Conservation (phyloP, 768 basidiomycete genomes). For the Macrolepiota albuminosa region DNA sequence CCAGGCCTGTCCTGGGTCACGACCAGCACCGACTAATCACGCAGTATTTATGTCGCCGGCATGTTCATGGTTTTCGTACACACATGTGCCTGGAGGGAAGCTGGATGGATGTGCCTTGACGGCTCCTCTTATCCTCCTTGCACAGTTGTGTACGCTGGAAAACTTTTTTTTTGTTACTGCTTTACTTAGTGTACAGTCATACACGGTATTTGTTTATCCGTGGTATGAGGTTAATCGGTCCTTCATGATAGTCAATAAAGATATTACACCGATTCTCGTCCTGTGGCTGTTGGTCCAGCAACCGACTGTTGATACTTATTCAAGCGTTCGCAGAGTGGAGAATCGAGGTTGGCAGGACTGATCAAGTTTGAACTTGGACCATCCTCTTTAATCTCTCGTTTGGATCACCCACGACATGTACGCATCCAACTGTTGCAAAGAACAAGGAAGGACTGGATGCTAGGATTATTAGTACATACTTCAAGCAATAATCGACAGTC, state of each 20-base stretch:
- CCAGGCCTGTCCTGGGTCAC: conserved; percentile 4
- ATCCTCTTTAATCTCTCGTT: too few species aligned
- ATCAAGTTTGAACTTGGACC: too few species aligned
- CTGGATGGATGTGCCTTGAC: conserved; percentile 10
- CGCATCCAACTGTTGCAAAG: not conserved
- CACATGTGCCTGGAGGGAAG: conserved; percentile 1
- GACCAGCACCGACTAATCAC: conserved; percentile 14
- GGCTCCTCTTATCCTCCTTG: conserved; percentile 9
- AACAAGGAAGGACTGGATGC: not conserved
- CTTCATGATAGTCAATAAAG: not conserved
- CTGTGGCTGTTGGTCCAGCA: not conserved
- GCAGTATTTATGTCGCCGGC: conserved; percentile 15
- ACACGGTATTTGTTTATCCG: not conserved
- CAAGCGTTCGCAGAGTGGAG: too few species aligned
- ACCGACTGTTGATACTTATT: too few species aligned
- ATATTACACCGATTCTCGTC: not conserved
- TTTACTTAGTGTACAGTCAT: not conserved
- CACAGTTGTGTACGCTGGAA: conserved; percentile 12
- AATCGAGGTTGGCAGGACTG: too few species aligned
- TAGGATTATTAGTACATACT: not conserved
- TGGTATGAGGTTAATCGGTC: not conserved
- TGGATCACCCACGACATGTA: not conserved
- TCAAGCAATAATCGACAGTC: not conserved
- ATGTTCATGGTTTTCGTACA: conserved; percentile 6
- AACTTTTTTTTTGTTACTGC: not conserved